Percentiles rank a stretch among this genome's conserved stretches.
These are phyloP conservation scores for Rhododendron vialii DNA, from an alignment of 148 eudicot species.

Conservation along the genomic window DNA sequence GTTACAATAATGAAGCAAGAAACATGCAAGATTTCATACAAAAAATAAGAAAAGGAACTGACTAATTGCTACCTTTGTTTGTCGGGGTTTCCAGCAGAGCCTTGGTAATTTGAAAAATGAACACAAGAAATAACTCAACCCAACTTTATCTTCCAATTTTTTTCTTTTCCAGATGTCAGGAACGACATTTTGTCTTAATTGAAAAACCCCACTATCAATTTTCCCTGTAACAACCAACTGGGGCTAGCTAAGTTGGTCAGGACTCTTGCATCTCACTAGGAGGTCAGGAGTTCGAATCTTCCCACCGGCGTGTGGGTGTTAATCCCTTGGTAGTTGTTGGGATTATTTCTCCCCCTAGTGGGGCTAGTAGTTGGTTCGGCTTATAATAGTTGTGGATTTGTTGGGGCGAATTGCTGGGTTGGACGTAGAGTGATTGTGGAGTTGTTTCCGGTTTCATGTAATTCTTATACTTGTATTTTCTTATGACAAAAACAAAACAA, in stretches of 20 bases:
- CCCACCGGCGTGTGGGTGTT: too few species aligned
- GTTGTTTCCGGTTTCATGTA: too few species aligned
- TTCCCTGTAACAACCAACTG: background rate
- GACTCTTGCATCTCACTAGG: too few species aligned
- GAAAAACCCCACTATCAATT: background rate
- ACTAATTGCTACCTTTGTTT: background rate
- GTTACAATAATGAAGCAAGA: background rate
- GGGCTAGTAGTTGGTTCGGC: background rate
- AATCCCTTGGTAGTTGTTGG: background rate
- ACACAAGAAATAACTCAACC: background rate
- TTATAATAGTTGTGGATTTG: too few species aligned
- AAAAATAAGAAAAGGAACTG: background rate
- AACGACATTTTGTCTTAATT: background rate
- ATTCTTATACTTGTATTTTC: too few species aligned
- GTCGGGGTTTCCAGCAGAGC: background rate
- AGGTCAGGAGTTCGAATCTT: background rate
- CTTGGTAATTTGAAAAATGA: background rate
- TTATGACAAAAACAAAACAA: too few species aligned
- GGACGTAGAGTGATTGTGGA: too few species aligned
- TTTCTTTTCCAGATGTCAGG: background rate
- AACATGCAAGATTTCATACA: background rate
- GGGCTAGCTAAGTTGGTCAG: background rate
- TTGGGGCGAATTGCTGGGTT: too few species aligned
- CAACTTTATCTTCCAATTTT: background rate
- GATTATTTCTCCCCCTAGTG: background rate